Conservation (phyloP, 1,284 basidiomycete genomes). For the Erythrobasidium hasegawianum region DNA sequence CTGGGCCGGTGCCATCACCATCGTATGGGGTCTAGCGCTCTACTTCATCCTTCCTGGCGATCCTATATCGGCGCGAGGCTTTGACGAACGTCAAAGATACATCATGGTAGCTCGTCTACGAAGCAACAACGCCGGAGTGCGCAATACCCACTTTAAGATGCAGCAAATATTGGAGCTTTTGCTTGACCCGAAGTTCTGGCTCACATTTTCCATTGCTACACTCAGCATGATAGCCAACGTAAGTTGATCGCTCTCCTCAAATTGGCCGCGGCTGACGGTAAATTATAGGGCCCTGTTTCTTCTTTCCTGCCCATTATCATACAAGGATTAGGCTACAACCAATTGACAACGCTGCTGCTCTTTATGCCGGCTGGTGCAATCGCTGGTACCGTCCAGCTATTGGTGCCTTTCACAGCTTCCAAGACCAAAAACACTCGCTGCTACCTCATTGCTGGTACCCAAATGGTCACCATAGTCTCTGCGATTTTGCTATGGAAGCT, state of each 20-base stretch:
- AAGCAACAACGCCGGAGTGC: constrained; percentile 15
- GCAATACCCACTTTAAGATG: constrained; percentile 14
- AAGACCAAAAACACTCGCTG: not conserved
- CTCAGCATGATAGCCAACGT: not conserved
- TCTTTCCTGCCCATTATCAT: not conserved
- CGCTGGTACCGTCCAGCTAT: constrained; percentile 9
- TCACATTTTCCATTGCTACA: constrained; percentile 15
- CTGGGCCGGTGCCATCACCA: constrained; percentile 9
- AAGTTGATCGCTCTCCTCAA: too few relatives aligned
- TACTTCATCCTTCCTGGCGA: constrained; percentile 18
- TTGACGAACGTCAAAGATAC: constrained; percentile 18
- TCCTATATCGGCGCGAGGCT: constrained; percentile 8
- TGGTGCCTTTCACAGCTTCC: not conserved
- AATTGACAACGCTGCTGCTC: constrained; percentile 8
- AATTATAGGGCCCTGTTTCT: not conserved
- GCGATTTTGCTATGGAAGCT: not conserved
- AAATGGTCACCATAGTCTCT: not conserved
- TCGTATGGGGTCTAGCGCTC: constrained; percentile 15
- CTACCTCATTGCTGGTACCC: not conserved
- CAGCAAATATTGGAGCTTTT: constrained; percentile 7
- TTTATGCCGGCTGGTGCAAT: constrained; percentile 14
- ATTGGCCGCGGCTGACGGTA: too few relatives aligned
- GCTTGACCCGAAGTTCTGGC: constrained; percentile 15
- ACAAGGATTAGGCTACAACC: constrained; percentile 16
- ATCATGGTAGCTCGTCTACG: constrained; percentile 19